Conservation (phyloP, 1,284 basidiomycete species). For the Cryptococcus jaspeensis region DNA sequence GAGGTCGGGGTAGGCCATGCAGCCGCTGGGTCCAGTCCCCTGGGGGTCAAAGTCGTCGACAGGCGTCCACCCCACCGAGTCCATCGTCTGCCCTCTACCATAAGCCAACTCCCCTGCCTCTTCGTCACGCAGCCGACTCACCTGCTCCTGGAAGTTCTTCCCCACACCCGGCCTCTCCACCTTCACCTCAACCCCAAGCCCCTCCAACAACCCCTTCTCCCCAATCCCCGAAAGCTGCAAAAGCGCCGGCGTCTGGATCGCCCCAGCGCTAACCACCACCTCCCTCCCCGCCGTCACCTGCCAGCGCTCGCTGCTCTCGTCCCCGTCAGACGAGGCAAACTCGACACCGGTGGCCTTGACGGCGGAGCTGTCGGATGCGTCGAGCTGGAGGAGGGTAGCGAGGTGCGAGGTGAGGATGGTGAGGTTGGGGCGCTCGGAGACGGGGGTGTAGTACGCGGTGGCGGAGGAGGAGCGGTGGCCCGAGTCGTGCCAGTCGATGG, state of each 20-base stretch:
- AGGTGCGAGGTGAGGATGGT: slow-evolving; percentile 44
- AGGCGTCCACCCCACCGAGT: slow-evolving; percentile 25
- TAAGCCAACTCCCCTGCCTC: neutral
- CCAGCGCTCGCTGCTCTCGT: slow-evolving; percentile 22
- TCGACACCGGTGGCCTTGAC: slow-evolving; percentile 25
- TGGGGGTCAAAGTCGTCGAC: slow-evolving; percentile 21
- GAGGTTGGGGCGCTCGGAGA: slow-evolving; percentile 46
- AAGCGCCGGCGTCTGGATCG: slow-evolving; percentile 52
- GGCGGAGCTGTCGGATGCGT: slow-evolving; percentile 1
- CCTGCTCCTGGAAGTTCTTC: slow-evolving; percentile 34
- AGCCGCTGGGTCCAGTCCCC: slow-evolving; percentile 19
- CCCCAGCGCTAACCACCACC: slow-evolving; percentile 52
- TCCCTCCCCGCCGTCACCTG: slow-evolving; percentile 45
- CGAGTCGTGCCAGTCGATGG: slow-evolving; percentile 43
- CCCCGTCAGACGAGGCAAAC: slow-evolving; percentile 20
- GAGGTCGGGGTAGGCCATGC: slow-evolving; percentile 21
- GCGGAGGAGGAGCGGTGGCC: slow-evolving; percentile 53
- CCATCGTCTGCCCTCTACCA: slow-evolving; percentile 22
- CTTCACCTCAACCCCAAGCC: slow-evolving; percentile 15
- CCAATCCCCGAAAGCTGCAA: slow-evolving; percentile 54
- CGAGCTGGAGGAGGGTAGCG: slow-evolving; percentile 30
- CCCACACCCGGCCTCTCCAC: slow-evolving; percentile 25
- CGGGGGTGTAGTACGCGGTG: slow-evolving; percentile 53
- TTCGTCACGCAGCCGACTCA: slow-evolving; percentile 2
- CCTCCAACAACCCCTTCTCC: slow-evolving; percentile 8